Evolutionary conservation across 2,329 filamentous ascomycete genomes (phyloP), one percentile per base, ranked within the genome.

Genomic region (Arthrobotrys sinensis): DNA sequence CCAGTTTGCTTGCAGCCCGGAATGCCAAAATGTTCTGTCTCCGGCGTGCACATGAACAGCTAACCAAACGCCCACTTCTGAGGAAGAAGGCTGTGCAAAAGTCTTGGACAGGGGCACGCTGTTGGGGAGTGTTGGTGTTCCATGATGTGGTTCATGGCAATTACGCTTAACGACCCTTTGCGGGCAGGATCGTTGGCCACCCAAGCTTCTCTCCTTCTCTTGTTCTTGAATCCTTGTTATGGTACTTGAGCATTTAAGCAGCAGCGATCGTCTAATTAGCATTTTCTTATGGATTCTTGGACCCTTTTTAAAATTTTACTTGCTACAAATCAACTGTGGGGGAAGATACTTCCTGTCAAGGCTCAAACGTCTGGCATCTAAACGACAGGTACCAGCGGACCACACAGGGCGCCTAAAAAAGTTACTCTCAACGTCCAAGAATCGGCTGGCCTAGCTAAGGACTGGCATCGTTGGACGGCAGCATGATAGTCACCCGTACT

Each of bases 101-200:
- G 45, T 64, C 57, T 66, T 55, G 71, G 67, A 66, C 64, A 57
- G 75, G 73, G 75, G 75, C 62, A 76, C 46, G 36, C 62, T 72
- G 75, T 63, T 53, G 38, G n/a, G 38, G n/a, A 52, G 28, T 36
- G 72, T 69, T 68, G 66, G 60, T 45, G 21, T 57, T 60, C 48
- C 66, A 66, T 60, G 66, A 70, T 43, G 32, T 62, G 34, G 55
- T 53, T 62, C 52, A 77, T n/a, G n/a, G 55, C 11, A 60, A 60
- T 78, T 68, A 60, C 75, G 75, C 62, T 72, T 78, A 78, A 64
- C 67, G 16, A 57, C 11, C 73, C 66, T 45, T 64, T 77, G 66
- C 50, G 36, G 73, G 73, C 66, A 77, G 73, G 73, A 69, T 76
- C 66, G 67, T 70, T 69, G 65, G 73, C 50, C 63, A 70, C 72